phyloP scores from a whole-genome alignment of 2,329 filamentous ascomycete genomes.

The Aspergillus nomiae region DNA sequence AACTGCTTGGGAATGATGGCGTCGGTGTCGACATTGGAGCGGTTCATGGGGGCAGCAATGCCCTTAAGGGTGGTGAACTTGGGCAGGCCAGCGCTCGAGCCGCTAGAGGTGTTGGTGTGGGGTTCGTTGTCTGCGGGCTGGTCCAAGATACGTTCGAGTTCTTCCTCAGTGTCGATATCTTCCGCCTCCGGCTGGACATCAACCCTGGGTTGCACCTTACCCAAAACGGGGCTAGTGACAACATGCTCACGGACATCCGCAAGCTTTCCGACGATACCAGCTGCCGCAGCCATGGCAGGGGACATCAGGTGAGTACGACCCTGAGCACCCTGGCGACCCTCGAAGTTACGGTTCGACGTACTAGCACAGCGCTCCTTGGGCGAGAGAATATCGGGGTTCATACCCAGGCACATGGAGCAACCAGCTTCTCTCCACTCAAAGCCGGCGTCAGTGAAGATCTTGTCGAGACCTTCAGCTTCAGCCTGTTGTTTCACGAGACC shows the following conservation, averaged over 20 bases:
- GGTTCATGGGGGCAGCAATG: constrained; percentile 82
- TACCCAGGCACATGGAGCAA: constrained; percentile 98
- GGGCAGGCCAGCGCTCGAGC: constrained; percentile 66
- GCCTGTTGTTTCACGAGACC: constrained; percentile 91
- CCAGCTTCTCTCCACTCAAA: constrained; percentile 99
- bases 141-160: constrained; percentile 65
- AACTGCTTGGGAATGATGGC: constrained; percentile 99
- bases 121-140: constrained; percentile 64
- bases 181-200: constrained; percentile 63
- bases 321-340: constrained; percentile 89
- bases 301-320: constrained; percentile 96
- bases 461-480: constrained; percentile 87
- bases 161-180: constrained; percentile 62
- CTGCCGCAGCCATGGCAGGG: constrained; percentile 92
- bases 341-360: constrained; percentile 96
- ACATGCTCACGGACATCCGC: constrained; percentile 84
- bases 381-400: constrained; percentile 97
- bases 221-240: constrained; percentile 46
- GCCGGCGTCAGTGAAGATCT: constrained; percentile 86
- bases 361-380: constrained; percentile 92
- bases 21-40: constrained; percentile 95
- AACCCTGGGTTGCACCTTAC: constrained; percentile 58
- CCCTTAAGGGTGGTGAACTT: constrained; percentile 85
- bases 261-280: constrained; percentile 85
- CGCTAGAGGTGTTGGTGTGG: constrained; percentile 61